Conservation (phyloP, 2,329 filamentous ascomycete species). For the Paracoccidioides brasiliensis region DNA sequence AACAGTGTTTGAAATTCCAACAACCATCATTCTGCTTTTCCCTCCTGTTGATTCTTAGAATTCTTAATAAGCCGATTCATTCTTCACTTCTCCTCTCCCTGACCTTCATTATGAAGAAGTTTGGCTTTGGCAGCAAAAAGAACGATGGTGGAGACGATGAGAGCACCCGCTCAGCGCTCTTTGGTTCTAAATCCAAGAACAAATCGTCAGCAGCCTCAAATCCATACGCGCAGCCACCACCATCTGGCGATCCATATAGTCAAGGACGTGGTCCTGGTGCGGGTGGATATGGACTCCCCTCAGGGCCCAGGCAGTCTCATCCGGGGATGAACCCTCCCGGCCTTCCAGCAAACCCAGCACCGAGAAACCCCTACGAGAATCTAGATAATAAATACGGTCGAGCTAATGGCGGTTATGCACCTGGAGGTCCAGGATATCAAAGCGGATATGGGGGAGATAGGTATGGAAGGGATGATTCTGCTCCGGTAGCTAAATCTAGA, state of each 20-base stretch:
- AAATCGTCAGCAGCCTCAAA: slow-evolving; percentile 41
- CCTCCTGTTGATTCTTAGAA: background rate
- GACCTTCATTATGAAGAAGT: slow-evolving; percentile 14
- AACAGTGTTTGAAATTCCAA: background rate
- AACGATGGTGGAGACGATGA: slow-evolving; percentile 40
- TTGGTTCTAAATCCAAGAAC: slow-evolving; percentile 43
- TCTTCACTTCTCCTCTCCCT: background rate
- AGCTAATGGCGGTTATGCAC: slow-evolving; percentile 26
- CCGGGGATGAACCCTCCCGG: slow-evolving; percentile 3
- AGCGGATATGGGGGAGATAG: slow-evolving; percentile 40
- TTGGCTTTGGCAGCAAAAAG: slow-evolving; percentile 38
- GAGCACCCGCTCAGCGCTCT: slow-evolving; percentile 43
- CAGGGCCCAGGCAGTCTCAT: slow-evolving; percentile 8
- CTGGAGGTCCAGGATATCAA: slow-evolving; percentile 33
- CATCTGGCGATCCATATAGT: slow-evolving; percentile 40
- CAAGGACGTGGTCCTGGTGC: slow-evolving; percentile 33
- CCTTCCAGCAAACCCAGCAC: slow-evolving; percentile 11
- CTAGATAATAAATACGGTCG: slow-evolving; percentile 17
- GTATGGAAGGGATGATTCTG: slow-evolving; percentile 33
- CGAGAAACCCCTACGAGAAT: slow-evolving; percentile 13
- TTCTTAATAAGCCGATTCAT: background rate
- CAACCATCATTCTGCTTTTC: background rate
- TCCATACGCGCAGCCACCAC: slow-evolving; percentile 42
- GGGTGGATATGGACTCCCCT: slow-evolving; percentile 19
- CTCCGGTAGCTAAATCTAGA: slow-evolving; percentile 29